Evolutionary conservation across 139 green algal species (phyloP).

Genomic region (Chlorella sp.): DNA sequence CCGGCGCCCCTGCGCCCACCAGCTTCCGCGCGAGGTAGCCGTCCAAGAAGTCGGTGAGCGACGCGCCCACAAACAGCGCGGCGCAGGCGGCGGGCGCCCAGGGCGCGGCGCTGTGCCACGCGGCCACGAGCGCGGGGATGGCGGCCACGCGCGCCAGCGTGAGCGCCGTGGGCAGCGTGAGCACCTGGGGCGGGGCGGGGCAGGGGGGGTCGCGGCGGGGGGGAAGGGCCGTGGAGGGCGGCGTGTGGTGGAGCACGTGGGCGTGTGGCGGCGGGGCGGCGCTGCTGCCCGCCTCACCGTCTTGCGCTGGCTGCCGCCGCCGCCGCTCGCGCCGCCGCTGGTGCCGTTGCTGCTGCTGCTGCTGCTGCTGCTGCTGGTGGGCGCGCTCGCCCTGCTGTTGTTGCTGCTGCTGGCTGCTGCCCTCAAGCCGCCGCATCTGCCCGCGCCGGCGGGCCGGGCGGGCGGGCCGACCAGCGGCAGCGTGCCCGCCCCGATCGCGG

Average conservation of each 20-base stretch:
- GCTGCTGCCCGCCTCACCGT: not conserved
- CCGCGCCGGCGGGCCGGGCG: too few species aligned
- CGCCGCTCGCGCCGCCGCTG: not conserved
- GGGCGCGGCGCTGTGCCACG: constrained; percentile 60
- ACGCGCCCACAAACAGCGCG: constrained; percentile 78
- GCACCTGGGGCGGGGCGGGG: constrained; percentile 40
- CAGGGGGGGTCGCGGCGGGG: not conserved
- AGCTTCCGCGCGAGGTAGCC: constrained; percentile 90
- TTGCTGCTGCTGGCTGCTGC: too few species aligned
- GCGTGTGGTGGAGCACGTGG: not conserved
- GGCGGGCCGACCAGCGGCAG: too few species aligned
- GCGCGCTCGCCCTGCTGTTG: too few species aligned
- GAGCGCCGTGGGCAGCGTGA: constrained; percentile 88
- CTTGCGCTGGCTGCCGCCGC: not conserved
- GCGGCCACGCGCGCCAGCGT: constrained; percentile 82
- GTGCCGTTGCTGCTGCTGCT: not conserved
- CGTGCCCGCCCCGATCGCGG: too few species aligned
- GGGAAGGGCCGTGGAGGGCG: not conserved
- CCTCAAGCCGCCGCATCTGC: too few species aligned
- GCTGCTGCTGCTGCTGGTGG: not conserved
- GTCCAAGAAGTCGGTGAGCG: constrained; percentile 94
- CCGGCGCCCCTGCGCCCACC: constrained; percentile 41
- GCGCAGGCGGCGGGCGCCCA: constrained; percentile 46
- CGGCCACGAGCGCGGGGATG: constrained; percentile 76
- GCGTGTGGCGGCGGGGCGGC: not conserved